These are phyloP conservation scores for Colletotrichum neosansevieriae DNA, from an alignment of 2,329 filamentous ascomycete species.

Conservation along the genomic window DNA sequence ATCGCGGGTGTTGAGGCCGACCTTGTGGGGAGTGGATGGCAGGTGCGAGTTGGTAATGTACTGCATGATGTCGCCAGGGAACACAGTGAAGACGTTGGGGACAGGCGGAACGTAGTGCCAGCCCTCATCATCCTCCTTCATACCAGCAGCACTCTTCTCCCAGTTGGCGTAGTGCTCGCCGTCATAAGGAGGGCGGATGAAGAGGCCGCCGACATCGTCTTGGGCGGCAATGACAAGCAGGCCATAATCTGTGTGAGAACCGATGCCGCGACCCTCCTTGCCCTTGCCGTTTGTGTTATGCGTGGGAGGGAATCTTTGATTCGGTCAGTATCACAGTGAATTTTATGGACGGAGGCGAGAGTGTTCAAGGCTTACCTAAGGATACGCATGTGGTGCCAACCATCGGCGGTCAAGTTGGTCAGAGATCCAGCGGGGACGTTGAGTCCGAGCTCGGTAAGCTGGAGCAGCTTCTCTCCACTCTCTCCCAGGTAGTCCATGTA, in stretches of 20 bases:
- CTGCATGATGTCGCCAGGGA: conserved; percentile 66
- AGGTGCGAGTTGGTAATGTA: conserved; percentile 60
- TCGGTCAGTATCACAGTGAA: conserved; percentile 18
- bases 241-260: conserved; percentile 65
- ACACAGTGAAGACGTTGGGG: conserved; percentile 60
- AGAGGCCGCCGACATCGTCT: conserved; percentile 62
- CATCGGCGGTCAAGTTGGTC: conserved; percentile 57
- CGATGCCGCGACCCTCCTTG: conserved; percentile 62
- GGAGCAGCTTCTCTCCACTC: conserved; percentile 59
- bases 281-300: conserved; percentile 60
- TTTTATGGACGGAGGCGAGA: not conserved
- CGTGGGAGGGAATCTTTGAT: conserved; percentile 47
- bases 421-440: conserved; percentile 54
- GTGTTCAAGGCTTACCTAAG: conserved; percentile 51
- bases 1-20: conserved; percentile 61
- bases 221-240: conserved; percentile 63
- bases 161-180: conserved; percentile 59
- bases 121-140: conserved; percentile 57
- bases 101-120: conserved; percentile 63
- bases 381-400: conserved; percentile 64
- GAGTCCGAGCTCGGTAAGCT: conserved; percentile 60
- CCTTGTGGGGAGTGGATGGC: conserved; percentile 63
- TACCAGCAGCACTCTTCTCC: conserved; percentile 57
- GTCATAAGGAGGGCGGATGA: conserved; percentile 57
- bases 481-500: conserved; percentile 57